phyloP scores from a whole-genome alignment of 345 rosid species.

The Adansonia digitata region DNA sequence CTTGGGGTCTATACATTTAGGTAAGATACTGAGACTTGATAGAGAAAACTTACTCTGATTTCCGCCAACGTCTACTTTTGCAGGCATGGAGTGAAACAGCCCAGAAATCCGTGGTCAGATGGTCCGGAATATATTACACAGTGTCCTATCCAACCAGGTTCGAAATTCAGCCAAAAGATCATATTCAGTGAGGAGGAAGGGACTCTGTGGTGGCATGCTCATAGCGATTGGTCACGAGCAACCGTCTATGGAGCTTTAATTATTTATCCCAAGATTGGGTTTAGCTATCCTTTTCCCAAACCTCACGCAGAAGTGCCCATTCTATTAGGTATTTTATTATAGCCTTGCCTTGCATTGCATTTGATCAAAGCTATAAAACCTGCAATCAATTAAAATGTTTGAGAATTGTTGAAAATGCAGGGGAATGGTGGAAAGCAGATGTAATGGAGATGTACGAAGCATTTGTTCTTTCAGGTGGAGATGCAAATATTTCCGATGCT shows the following conservation, averaged over 20 bases:
- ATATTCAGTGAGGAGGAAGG: slow-evolving; percentile 17
- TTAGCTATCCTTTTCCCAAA: slow-evolving; percentile 19
- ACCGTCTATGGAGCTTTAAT: slow-evolving; percentile 38
- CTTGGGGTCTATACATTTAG: no score
- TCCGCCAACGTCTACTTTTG: no score
- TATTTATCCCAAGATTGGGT: slow-evolving; percentile 18
- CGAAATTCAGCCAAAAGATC: slow-evolving; percentile 29
- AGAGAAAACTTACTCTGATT: no score
- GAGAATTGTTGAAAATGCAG: not conserved
- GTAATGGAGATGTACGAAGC: slow-evolving; percentile 17
- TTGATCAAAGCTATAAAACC: not conserved
- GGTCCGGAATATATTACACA: slow-evolving; percentile 40
- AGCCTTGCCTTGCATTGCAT: not conserved
- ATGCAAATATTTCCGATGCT: slow-evolving; percentile 37
- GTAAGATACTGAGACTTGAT: no score
- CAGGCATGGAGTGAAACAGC: slow-evolving; percentile 48
- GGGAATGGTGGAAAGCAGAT: slow-evolving; percentile 41
- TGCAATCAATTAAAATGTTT: not conserved
- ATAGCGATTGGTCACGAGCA: slow-evolving; percentile 26
- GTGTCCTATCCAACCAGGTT: slow-evolving; percentile 31
- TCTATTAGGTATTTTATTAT: slow-evolving; percentile 24
- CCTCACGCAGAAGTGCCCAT: slow-evolving; percentile 33
- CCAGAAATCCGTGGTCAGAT: no score
- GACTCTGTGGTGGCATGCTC: slow-evolving; percentile 2
- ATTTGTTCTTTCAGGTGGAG: slow-evolving; percentile 15